A percentile compares a stretch with the other conserved stretches of the same genome.
Evolutionary conservation across 768 basidiomycete genomes (phyloP).

Genomic region (Trichaptum fuscoviolaceum): DNA sequence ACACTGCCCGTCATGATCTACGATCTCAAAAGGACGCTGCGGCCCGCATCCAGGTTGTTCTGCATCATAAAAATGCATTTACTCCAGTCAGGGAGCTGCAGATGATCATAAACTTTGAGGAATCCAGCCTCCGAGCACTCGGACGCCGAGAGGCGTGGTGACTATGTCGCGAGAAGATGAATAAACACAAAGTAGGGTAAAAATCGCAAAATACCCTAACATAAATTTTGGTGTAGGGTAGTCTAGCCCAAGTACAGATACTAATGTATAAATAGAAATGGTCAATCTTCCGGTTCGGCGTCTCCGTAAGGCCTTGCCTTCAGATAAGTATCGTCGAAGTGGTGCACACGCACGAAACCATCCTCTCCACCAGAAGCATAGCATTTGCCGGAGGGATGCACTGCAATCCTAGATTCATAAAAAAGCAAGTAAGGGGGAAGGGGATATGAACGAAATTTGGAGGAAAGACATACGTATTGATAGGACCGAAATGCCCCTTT

Average conservation of each 20-base stretch:
- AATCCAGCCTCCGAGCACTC: too few species aligned
- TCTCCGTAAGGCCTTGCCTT: constrained; percentile 89
- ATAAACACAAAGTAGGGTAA: too few species aligned
- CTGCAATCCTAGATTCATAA: constrained; percentile 64
- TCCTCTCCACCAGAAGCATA: constrained; percentile 98
- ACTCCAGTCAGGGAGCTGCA: too few species aligned
- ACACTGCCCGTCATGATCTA: too few species aligned
- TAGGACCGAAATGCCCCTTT: constrained; percentile 94
- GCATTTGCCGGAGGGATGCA: constrained; percentile 80
- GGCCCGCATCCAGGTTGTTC: too few species aligned
- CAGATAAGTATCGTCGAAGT: constrained; percentile 95
- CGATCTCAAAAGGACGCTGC: too few species aligned
- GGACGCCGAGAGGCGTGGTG: too few species aligned
- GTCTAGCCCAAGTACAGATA: neutral
- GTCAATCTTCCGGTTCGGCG: constrained; percentile 63
- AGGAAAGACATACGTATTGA: constrained; percentile 75
- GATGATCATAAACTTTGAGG: too few species aligned
- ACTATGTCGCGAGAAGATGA: too few species aligned
- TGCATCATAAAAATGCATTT: too few species aligned
- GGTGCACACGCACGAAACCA: constrained; percentile 87
- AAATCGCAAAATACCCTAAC: neutral
- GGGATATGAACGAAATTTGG: neutral
- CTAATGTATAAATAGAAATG: constrained; percentile 3
- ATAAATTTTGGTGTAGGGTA: neutral
- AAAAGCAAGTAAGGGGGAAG: constrained; percentile 7